Evolutionary conservation across 2,329 filamentous ascomycete genomes (phyloP).

Genomic region (Aspergillus jensenii): DNA sequence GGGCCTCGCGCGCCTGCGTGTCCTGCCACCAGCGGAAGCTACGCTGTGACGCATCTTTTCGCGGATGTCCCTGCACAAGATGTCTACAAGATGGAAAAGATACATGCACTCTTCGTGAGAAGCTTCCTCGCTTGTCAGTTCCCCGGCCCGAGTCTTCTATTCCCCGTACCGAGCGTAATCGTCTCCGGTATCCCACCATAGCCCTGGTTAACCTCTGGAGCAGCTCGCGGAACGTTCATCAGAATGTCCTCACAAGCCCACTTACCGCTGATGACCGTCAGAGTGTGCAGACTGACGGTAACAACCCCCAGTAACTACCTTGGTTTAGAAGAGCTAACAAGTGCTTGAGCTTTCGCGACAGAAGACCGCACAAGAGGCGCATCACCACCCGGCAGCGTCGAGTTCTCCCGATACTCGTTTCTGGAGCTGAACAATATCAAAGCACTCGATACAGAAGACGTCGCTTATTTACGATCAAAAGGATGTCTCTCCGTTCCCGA

Average conservation of each 20-base stretch:
- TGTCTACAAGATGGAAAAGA: background rate
- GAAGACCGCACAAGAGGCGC: background rate
- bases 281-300: background rate
- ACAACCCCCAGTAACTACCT: background rate
- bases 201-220: background rate
- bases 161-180: background rate
- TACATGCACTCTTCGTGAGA: slow-evolving; percentile 1
- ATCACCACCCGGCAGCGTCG: background rate
- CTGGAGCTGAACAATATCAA: slow-evolving; percentile 2
- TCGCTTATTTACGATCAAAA: slow-evolving; percentile 4
- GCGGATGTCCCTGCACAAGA: background rate
- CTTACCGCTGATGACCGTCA: background rate
- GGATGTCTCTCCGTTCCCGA: slow-evolving; percentile 2
- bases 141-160: background rate
- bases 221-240: background rate
- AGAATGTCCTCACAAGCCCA: background rate
- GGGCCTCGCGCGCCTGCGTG: background rate
- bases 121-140: slow-evolving; percentile 5
- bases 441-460: slow-evolving; percentile 2
- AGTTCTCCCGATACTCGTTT: slow-evolving; percentile 1
- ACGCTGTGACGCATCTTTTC: background rate
- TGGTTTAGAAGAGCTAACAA: background rate
- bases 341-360: background rate
- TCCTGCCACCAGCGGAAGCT: background rate
- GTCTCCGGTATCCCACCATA: background rate